Evolutionary conservation across 441 rosid genomes (phyloP), one percentile per base, ranked within the genome.

Genomic region (Iberis amara): DNA sequence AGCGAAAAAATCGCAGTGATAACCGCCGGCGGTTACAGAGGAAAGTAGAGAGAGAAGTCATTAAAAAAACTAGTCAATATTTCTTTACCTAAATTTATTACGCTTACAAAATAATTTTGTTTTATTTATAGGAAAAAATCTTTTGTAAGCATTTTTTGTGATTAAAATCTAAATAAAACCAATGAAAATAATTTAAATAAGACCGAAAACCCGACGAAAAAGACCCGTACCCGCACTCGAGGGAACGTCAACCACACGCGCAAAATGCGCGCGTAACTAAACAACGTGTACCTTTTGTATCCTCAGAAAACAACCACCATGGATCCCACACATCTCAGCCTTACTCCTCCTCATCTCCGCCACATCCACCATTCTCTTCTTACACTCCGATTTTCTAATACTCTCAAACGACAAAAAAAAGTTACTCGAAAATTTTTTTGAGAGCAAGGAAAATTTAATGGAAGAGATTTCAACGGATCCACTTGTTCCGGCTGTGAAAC

Each of bases 401-500:
- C 24, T 43, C 62, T 39, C 15, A 54, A 11, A 32, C 6, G 4
- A 35, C 15, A 10, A 13, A 1, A 6, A 49, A 10, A 50, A 8
- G 7, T 28, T 0, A 8, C 2, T 23, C 59, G 41, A 10, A 4
- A 11, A 7, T 8, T 3, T 3, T 11, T 6, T 18, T 0, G n/a
- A 18, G 32, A 18, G 7, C 12, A 12, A 49, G 12, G 13, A 15
- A 24, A 28, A 2, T 11, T 1, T 18, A 18, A 85, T 85, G 95
- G 87, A 83, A 45, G 83, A 74, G 54, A 66, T 78, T 12, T 81
- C 94, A 10, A 75, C 78, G 41, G 97, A 79, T 69, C 80, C 97
- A 10, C 53, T 78, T 6, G 96, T 86, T 38, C 97, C 97, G 28
- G 90, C 90, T 24, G 86, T 79, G 40, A 86, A 84, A 75, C 78